Evolutionary conservation across 2,329 filamentous ascomycete species (phyloP), one percentile per base, ranked within the genome.

Genomic region (Fonsecaea pedrosoi): DNA sequence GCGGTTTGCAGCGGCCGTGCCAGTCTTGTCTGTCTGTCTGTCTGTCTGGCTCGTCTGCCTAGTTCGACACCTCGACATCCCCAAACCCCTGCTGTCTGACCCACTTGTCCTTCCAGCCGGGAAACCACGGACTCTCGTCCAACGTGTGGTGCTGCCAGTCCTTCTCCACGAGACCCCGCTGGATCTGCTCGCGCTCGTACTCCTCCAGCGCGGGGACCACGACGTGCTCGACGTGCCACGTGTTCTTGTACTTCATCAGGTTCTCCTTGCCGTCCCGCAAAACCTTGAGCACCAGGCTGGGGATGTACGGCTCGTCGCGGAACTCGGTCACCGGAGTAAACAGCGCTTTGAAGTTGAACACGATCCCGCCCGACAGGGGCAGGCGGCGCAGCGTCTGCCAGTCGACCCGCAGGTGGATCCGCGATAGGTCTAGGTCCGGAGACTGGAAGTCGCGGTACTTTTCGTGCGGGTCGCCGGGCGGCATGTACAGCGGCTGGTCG

Each of bases 341-440:
- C 0, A 95, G 78, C 0, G 90, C 92, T 75, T 94, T 96, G 85
- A 94, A 96, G 77, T 95, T 96, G 81, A 96, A 96, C 0, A 92
- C 86, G 1, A 96, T 82, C 0, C 85, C 89, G 0, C 86, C 91
- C 0, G 90, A 92, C 0, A 96, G 81, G 0, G 92, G 92, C 0
- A 96, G 80, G 2, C 92, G 86, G 1, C 92, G 87, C 3, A 96
- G 80, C 0, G 92, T 96, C 78, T 96, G 93, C 91, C 92, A 96
- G 77, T 96, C 92, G 1, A 95, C 92, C 4, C 92, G 86, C 1
- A 96, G 81, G 68, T 90, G 81, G 69, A 91, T 82, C 38, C 91
- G 85, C 0, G 86, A 82, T 1, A 87, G 74, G 0, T 78, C 79
- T 5, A 94, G 80, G 21, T 81, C 78, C 0, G 83, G 79, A 55